These are phyloP conservation scores for Penicillium aurantiogriseum DNA, from an alignment of 2,329 filamentous ascomycete species.

Conservation along the genomic window DNA sequence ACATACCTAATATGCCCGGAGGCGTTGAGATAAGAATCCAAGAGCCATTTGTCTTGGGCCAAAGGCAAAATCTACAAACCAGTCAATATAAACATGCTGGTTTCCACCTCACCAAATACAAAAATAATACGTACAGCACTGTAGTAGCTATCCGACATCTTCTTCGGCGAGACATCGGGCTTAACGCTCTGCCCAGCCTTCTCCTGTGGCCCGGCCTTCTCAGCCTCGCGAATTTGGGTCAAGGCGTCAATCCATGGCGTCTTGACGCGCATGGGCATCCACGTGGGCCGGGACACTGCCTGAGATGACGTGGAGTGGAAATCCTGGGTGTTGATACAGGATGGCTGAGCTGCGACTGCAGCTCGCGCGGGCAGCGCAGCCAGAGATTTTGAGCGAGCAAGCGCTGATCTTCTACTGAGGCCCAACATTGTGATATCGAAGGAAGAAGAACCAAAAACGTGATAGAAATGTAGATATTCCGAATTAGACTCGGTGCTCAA, in stretches of 20 bases:
- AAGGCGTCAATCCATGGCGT: constrained; percentile 70
- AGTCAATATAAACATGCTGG: not conserved
- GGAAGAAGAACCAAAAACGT: not conserved
- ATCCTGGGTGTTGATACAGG: constrained; percentile 14
- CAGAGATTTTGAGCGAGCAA: constrained; percentile 23
- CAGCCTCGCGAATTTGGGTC: constrained; percentile 50
- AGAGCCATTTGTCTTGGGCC: constrained; percentile 71
- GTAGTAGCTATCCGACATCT: constrained; percentile 70
- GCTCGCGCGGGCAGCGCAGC: constrained; percentile 14
- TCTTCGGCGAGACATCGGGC: constrained; percentile 62
- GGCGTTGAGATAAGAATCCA: constrained; percentile 75
- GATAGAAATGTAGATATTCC: constrained; percentile 1
- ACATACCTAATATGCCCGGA: constrained; percentile 66
- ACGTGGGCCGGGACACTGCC: constrained; percentile 33
- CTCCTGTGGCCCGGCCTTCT: constrained; percentile 24
- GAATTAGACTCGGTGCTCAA: constrained; percentile 1
- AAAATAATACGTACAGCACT: constrained; percentile 53
- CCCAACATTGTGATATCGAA: constrained; percentile 14
- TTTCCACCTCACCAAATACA: not conserved
- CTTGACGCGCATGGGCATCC: constrained; percentile 59
- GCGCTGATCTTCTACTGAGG: constrained; percentile 20
- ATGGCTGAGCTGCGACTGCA: constrained; percentile 10
- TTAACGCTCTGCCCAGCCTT: constrained; percentile 36
- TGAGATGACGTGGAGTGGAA: constrained; percentile 32
- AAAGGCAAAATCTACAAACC: constrained; percentile 61